Evolutionary conservation across 2,329 filamentous ascomycete genomes (phyloP).

Genomic region (Clonostachys chloroleuca): DNA sequence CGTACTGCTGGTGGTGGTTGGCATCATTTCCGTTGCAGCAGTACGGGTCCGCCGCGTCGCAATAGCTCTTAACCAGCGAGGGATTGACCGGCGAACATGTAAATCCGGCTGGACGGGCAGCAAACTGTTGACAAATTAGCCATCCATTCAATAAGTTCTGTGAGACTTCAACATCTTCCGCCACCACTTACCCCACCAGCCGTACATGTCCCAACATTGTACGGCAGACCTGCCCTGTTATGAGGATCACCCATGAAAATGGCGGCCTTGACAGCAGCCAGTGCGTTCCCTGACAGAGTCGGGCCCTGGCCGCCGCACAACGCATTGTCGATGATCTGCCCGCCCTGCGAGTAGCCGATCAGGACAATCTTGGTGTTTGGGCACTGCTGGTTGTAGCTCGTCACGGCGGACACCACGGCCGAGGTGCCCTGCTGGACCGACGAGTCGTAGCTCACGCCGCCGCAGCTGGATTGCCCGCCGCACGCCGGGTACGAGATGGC

Average conservation of each 20-base stretch:
- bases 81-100: slow-evolving; percentile 39
- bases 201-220: slow-evolving; percentile 56
- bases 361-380: slow-evolving; percentile 54
- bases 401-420: slow-evolving; percentile 57
- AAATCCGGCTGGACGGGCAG: slow-evolving; percentile 53
- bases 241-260: slow-evolving; percentile 64
- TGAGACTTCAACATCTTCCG: not conserved
- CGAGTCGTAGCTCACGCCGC: slow-evolving; percentile 53
- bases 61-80: slow-evolving; percentile 58
- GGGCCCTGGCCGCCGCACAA: slow-evolving; percentile 53
- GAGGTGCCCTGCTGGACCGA: slow-evolving; percentile 53
- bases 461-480: slow-evolving; percentile 54
- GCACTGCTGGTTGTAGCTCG: slow-evolving; percentile 49
- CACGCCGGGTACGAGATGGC: slow-evolving; percentile 58
- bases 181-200: slow-evolving; percentile 45
- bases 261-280: slow-evolving; percentile 54
- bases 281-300: slow-evolving; percentile 36
- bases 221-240: slow-evolving; percentile 47
- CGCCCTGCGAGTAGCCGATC: slow-evolving; percentile 60
- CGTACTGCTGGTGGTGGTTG: slow-evolving; percentile 58
- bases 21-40: slow-evolving; percentile 62
- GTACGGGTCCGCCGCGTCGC: slow-evolving; percentile 59
- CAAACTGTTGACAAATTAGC: slow-evolving; percentile 42
- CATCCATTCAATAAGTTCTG: not conserved
- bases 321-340: slow-evolving; percentile 60